Evolutionary conservation across 768 basidiomycete genomes (phyloP).

Genomic region (Auricularia sp.): DNA sequence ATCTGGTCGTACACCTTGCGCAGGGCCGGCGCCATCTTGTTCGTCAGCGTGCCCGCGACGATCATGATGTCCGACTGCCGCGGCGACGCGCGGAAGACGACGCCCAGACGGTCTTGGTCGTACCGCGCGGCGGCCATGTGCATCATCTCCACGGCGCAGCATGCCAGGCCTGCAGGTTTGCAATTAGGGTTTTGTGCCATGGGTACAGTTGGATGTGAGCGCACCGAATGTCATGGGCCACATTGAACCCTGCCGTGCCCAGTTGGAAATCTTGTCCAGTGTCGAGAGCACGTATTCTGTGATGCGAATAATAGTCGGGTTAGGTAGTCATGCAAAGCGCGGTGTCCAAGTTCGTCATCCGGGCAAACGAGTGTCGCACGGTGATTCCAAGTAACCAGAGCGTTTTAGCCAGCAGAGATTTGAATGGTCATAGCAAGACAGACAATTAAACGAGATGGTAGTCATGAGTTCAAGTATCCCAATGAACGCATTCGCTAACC

Average conservation of each 20-base stretch:
- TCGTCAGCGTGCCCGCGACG: slow-evolving; percentile 95
- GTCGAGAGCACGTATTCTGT: slow-evolving; percentile 94
- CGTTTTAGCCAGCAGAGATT: no score
- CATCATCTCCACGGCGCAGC: slow-evolving; percentile 99
- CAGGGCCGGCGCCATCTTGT: slow-evolving; percentile 99
- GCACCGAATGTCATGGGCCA: slow-evolving; percentile 97
- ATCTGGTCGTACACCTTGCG: slow-evolving; percentile 97
- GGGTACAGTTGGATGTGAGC: slow-evolving; percentile 6
- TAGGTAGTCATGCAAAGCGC: not conserved
- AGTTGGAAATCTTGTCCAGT: slow-evolving; percentile 92
- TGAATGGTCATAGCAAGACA: no score
- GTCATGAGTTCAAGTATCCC: not conserved
- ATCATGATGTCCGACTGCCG: slow-evolving; percentile 98
- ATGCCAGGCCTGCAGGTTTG: slow-evolving; percentile 67
- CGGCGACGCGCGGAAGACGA: slow-evolving; percentile 98
- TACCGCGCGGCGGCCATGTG: slow-evolving; percentile 99
- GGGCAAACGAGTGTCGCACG: not conserved
- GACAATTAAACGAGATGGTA: not conserved
- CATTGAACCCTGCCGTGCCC: slow-evolving; percentile 96
- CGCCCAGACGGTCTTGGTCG: slow-evolving; percentile 94
- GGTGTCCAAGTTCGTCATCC: slow-evolving; percentile 3
- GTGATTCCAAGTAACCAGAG: not conserved
- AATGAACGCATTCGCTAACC: not conserved
- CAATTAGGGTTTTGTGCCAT: not conserved
- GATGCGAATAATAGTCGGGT: not conserved